Evolutionary conservation across 225 moss, liverwort and hornwort genomes (phyloP).

Genomic region (Bryoerythrophyllum caledonicum): DNA sequence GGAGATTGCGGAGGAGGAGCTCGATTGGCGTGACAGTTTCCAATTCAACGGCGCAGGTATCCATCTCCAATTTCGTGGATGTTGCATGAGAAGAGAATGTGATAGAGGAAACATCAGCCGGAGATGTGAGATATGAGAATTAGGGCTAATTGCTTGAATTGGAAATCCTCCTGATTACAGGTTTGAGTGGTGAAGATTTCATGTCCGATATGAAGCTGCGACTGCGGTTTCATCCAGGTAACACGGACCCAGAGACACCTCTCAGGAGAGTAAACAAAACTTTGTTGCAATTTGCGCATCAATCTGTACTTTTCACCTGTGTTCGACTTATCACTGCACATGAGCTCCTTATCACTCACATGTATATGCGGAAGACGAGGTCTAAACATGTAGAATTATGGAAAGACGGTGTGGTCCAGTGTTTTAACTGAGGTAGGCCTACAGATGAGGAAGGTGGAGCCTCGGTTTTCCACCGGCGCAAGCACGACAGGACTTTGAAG

Average conservation of each 20-base stretch:
- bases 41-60: conserved; percentile 22
- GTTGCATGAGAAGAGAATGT: neutral
- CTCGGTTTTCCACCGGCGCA: conserved; percentile 16
- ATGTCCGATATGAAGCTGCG: conserved; percentile 34
- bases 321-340: too few relatives aligned
- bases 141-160: neutral
- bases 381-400: neutral
- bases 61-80: neutral
- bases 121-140: neutral
- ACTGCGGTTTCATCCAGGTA: conserved; percentile 49
- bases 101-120: neutral
- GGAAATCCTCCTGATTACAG: conserved; percentile 21
- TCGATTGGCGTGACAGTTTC: neutral
- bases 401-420: too few relatives aligned
- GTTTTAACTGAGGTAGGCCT: conserved; percentile 15
- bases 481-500: conserved; percentile 34
- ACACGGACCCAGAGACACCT: conserved; percentile 2
- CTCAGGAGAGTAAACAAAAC: conserved; percentile 1
- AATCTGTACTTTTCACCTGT: neutral
- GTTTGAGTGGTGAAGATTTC: conserved; percentile 28
- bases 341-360: neutral
- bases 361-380: neutral
- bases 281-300: neutral
- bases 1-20: conserved; percentile 7
- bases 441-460: conserved; percentile 55